A percentile compares a stretch with the other conserved stretches of the same genome.
Evolutionary conservation across 169 alveolate genomes (phyloP).

Genomic region (Plasmodium yoelii): DNA sequence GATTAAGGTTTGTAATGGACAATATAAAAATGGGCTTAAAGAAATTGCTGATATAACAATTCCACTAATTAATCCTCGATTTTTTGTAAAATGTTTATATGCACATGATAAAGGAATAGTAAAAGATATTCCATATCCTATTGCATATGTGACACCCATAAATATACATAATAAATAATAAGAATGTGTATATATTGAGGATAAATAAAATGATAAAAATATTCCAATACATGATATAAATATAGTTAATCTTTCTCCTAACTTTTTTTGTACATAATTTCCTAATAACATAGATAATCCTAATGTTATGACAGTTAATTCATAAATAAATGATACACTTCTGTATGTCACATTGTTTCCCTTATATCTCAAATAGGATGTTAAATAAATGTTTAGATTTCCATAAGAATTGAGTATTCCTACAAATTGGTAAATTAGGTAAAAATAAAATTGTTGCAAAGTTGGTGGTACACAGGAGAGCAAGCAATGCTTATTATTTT

Average conservation of each 20-base stretch:
- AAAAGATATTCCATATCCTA: constrained; percentile 67
- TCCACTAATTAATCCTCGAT: constrained; percentile 67
- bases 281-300: constrained; percentile 53
- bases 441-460: no score
- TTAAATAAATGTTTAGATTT: constrained; percentile 50
- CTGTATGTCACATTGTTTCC: constrained; percentile 52
- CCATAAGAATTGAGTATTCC: constrained; percentile 72
- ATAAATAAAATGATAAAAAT: constrained; percentile 50
- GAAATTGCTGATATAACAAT: constrained; percentile 69
- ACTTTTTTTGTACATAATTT: constrained; percentile 38
- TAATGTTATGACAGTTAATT: constrained; percentile 27
- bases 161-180: constrained; percentile 41
- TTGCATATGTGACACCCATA: constrained; percentile 37
- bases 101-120: constrained; percentile 68
- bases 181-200: constrained; percentile 62
- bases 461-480: no score
- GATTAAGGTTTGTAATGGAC: constrained; percentile 53
- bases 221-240: constrained; percentile 10
- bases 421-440: not conserved
- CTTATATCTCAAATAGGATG: constrained; percentile 62
- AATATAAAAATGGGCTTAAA: constrained; percentile 62
- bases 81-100: constrained; percentile 55
- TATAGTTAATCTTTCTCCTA: constrained; percentile 50
- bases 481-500: not conserved
- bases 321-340: constrained; percentile 54